Evolutionary conservation across 208 protist genomes (phyloP).

Genomic region (Trypanosoma lewisi): DNA sequence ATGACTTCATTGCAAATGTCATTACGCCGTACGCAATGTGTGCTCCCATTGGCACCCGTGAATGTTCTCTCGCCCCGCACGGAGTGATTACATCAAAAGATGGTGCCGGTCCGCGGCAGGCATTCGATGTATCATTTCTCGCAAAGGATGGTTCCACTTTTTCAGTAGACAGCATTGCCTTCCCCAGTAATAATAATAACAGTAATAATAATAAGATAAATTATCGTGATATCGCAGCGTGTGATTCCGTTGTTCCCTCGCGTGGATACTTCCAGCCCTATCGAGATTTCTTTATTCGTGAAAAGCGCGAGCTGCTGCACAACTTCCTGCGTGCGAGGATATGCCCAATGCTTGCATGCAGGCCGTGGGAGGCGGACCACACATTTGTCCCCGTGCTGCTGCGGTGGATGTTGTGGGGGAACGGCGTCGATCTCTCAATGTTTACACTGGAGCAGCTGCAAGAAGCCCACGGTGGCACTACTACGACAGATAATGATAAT

Average conservation of each 20-base stretch:
- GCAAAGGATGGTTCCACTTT: constrained; percentile 6
- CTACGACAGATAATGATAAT: background rate
- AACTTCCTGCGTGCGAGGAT: constrained; percentile 62
- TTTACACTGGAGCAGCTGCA: constrained; percentile 81
- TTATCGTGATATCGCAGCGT: constrained; percentile 1
- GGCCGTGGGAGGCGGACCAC: constrained; percentile 48
- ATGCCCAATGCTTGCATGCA: constrained; percentile 74
- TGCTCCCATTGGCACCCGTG: constrained; percentile 11
- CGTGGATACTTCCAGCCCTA: constrained; percentile 53
- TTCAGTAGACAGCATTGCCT: constrained; percentile 3
- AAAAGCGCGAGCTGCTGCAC: constrained; percentile 68
- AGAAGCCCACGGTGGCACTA: constrained; percentile 8
- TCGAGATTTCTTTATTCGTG: constrained; percentile 66
- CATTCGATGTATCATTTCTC: constrained; percentile 19
- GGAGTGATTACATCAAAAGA: background rate
- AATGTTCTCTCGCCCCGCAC: constrained; percentile 3
- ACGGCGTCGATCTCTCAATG: constrained; percentile 85
- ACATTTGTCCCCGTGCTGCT: constrained; percentile 57
- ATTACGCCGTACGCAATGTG: constrained; percentile 52
- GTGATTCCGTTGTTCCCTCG: constrained; percentile 2
- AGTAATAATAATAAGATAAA: background rate
- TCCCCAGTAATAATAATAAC: no score
- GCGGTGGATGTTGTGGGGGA: constrained; percentile 88
- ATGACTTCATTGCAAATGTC: constrained; percentile 34
- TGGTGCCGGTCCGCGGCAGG: background rate